Percentiles rank a stretch among this genome's conserved stretches.
phyloP scores from a whole-genome alignment of 192 early-diverging fungal species.

The Geranomyces variabilis region DNA sequence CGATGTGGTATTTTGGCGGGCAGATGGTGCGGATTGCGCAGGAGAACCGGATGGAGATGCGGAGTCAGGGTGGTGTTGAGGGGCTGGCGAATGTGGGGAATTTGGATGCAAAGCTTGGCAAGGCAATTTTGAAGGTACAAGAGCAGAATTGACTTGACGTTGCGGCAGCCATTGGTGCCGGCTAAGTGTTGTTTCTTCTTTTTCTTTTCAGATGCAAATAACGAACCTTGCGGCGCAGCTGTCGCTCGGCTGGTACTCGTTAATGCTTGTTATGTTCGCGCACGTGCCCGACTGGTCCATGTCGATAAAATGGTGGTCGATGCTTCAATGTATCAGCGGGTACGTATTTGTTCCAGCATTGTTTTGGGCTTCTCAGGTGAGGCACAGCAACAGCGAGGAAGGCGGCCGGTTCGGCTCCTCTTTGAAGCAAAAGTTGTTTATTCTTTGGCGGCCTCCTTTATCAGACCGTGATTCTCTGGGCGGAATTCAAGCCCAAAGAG shows the following conservation, averaged over 20 bases:
- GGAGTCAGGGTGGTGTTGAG: neutral
- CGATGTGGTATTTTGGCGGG: constrained; percentile 1
- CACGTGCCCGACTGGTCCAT: neutral
- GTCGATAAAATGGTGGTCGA: constrained; percentile 3
- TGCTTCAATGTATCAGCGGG: neutral
- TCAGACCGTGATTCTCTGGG: neutral
- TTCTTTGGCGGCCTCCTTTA: too few relatives aligned
- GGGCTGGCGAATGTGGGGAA: neutral
- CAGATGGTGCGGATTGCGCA: neutral
- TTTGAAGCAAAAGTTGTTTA: too few relatives aligned
- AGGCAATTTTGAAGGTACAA: neutral
- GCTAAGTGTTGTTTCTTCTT: too few relatives aligned
- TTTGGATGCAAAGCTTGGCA: constrained; percentile 2
- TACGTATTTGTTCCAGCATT: neutral
- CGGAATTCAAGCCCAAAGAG: constrained; percentile 4
- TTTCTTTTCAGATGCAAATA: neutral
- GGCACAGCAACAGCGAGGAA: neutral
- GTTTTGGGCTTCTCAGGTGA: neutral
- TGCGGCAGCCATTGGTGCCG: too few relatives aligned
- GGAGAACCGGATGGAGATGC: neutral
- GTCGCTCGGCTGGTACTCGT: neutral
- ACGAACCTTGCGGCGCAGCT: neutral
- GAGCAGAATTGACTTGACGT: neutral
- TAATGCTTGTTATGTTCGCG: neutral
- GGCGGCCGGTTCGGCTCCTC: too few relatives aligned